Evolutionary conservation across 2,329 filamentous ascomycete genomes (phyloP).

Genomic region (Colletotrichum sidae): DNA sequence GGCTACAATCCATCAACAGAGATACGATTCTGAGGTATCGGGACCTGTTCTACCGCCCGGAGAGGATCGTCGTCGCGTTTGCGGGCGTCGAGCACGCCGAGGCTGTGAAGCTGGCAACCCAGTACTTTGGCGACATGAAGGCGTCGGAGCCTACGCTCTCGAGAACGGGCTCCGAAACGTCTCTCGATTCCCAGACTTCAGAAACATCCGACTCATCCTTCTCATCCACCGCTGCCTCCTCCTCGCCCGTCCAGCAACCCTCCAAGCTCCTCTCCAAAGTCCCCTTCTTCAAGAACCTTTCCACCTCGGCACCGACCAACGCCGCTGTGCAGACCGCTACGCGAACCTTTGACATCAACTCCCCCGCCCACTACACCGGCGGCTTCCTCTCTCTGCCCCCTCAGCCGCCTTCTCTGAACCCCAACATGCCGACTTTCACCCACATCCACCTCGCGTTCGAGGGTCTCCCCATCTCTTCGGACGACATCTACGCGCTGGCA

Average conservation of each 20-base stretch:
- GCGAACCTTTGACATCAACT: constrained; percentile 66
- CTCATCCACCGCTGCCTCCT: constrained; percentile 45
- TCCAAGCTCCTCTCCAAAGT: constrained; percentile 83
- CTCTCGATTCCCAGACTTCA: constrained; percentile 54
- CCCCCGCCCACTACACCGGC: constrained; percentile 87
- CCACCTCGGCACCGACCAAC: constrained; percentile 75
- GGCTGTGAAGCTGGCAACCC: constrained; percentile 82
- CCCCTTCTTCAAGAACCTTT: constrained; percentile 90
- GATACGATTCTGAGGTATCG: constrained; percentile 82
- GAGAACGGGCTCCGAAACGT: constrained; percentile 69
- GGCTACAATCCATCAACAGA: constrained; percentile 79
- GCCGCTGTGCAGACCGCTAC: constrained; percentile 65
- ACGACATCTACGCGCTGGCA: constrained; percentile 95
- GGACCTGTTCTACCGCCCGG: constrained; percentile 85
- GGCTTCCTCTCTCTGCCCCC: constrained; percentile 89
- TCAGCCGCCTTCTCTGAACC: constrained; percentile 81
- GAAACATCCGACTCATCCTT: constrained; percentile 47
- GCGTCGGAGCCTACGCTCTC: constrained; percentile 61
- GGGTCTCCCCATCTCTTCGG: constrained; percentile 87
- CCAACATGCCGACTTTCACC: constrained; percentile 82
- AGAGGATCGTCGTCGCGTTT: constrained; percentile 94
- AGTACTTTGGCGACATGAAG: constrained; percentile 94
- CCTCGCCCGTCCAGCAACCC: constrained; percentile 56
- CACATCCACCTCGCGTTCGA: constrained; percentile 98
- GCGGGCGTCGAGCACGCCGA: constrained; percentile 87